Percentiles rank a stretch among this genome's conserved stretches.
phyloP scores from a whole-genome alignment of 257 asterid genomes.

The Lavandula angustifolia region DNA sequence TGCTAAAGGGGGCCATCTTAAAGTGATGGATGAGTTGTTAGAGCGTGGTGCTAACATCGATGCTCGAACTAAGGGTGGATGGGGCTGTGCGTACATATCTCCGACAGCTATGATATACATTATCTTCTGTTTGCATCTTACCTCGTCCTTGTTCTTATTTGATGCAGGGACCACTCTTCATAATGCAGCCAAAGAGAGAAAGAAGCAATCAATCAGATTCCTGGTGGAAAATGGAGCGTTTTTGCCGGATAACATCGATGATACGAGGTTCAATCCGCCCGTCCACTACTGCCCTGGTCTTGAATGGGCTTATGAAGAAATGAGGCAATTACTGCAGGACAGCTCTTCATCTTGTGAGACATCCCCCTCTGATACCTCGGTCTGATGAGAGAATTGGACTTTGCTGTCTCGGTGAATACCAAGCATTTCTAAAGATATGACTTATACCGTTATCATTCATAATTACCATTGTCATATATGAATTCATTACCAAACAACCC shows the following conservation, averaged over 20 bases:
- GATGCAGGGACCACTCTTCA: conserved; percentile 96
- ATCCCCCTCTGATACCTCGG: conserved; percentile 76
- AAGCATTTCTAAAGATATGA: too few species aligned
- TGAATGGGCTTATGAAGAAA: conserved; percentile 95
- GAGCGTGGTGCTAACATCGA: conserved; percentile 92
- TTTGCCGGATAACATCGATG: conserved; percentile 79
- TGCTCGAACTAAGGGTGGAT: conserved; percentile 95
- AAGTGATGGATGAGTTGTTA: conserved; percentile 86
- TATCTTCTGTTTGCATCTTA: neutral
- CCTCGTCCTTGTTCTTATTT: conserved; percentile 1
- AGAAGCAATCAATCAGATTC: conserved; percentile 76
- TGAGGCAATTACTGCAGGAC: conserved; percentile 67
- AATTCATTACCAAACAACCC: too few species aligned
- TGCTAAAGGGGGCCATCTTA: conserved; percentile 91
- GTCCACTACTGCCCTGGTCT: conserved; percentile 95
- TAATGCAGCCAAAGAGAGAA: conserved; percentile 90
- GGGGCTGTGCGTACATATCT: conserved; percentile 70
- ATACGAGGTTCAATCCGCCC: conserved; percentile 97
- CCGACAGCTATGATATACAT: neutral
- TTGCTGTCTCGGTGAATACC: too few species aligned
- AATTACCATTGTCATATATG: too few species aligned
- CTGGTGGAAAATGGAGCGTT: conserved; percentile 90
- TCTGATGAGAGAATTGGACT: conserved; percentile 8
- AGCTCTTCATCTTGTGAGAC: conserved; percentile 71
- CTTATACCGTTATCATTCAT: too few species aligned